These are phyloP conservation scores for Albugo candida DNA, from an alignment of 352 stramenopile genomes.

Conservation along the genomic window DNA sequence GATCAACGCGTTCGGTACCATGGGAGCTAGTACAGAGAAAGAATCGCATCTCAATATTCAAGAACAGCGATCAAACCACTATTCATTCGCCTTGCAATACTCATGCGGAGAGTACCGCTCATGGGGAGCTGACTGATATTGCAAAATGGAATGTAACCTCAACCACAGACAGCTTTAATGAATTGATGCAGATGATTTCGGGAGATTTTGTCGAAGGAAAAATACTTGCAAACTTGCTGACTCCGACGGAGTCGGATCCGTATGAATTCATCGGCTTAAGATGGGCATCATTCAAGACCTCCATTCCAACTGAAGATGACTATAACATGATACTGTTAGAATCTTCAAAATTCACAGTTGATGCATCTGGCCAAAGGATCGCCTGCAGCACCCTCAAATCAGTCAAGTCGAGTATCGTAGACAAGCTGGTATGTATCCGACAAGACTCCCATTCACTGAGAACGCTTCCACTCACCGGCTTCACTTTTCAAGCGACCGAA, in stretches of 20 bases:
- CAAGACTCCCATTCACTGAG: too few species aligned
- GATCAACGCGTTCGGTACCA: too few species aligned
- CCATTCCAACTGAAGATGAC: slow-evolving; percentile 56
- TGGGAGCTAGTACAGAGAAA: slow-evolving; percentile 9
- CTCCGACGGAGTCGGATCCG: slow-evolving; percentile 34
- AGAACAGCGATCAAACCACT: slow-evolving; percentile 28
- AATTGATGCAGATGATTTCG: slow-evolving; percentile 71
- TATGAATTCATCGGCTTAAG: slow-evolving; percentile 70
- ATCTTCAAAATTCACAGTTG: slow-evolving; percentile 77
- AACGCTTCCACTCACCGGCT: too few species aligned
- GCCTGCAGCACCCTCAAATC: slow-evolving; percentile 73
- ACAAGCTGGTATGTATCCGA: too few species aligned
- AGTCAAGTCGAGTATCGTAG: slow-evolving; percentile 14
- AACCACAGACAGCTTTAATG: slow-evolving; percentile 56
- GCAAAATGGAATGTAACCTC: slow-evolving; percentile 63
- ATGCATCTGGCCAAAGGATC: slow-evolving; percentile 62
- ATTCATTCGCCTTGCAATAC: slow-evolving; percentile 46
- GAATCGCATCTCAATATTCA: slow-evolving; percentile 68
- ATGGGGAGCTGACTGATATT: slow-evolving; percentile 59
- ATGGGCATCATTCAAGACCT: slow-evolving; percentile 75
- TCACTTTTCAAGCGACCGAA: too few species aligned
- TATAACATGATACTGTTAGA: slow-evolving; percentile 68
- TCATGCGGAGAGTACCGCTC: slow-evolving; percentile 65
- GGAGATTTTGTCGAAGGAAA: slow-evolving; percentile 69
- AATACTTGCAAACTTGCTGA: slow-evolving; percentile 67